Evolutionary conservation across 2,329 filamentous ascomycete genomes (phyloP), one percentile per base, ranked within the genome.

Genomic region (Diaporthe vexans): DNA sequence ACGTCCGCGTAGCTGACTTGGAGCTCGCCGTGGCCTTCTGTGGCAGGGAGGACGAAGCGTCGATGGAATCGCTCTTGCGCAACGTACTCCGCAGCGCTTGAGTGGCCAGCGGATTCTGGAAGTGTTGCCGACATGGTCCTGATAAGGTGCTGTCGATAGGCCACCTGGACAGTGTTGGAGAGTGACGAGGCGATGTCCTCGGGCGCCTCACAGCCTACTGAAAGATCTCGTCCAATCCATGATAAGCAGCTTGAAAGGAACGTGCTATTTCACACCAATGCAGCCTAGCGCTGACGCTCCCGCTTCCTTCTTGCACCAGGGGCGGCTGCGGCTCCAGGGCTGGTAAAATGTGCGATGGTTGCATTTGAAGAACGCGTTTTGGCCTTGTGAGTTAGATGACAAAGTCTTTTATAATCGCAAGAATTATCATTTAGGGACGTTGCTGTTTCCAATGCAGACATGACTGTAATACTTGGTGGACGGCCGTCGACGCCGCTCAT

Each of bases 1-100:
- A 72, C 72, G 4, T 77, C 69, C 26, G 72, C 56, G n/a, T 76
- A 77, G 13, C 74, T 76, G 17, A 77, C 72, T 24, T 65, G 73
- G 35, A 81, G 74, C 7, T 74, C 77, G 15, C 73, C 67, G 13
- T 76, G 76, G 9, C 54, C 37, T 19, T 70, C 33, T 11, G 75
- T 75, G n/a, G 74, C 74, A 40, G 76, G 75, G 19, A 77, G 71
- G 7, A 56, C 71, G 57, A 77, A 76, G 4, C 46, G 46, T 46
- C 57, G 75, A n/a, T 74, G 74, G 59, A 77, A 76, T 40, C 73
- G 72, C 7, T 70, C 59, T 19, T 76, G 48, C 29, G 63, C 63
- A 37, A 68, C 15, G 10, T 68, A 68, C 15, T 68, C 33, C 4
- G 48, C 33, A 13, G 63, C 48, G 21, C 48, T 33, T 48, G 63